Base-by-base conservation (phyloP, 2,329 filamentous ascomycete genomes). In the Tolypocladium inflatum region DNA sequence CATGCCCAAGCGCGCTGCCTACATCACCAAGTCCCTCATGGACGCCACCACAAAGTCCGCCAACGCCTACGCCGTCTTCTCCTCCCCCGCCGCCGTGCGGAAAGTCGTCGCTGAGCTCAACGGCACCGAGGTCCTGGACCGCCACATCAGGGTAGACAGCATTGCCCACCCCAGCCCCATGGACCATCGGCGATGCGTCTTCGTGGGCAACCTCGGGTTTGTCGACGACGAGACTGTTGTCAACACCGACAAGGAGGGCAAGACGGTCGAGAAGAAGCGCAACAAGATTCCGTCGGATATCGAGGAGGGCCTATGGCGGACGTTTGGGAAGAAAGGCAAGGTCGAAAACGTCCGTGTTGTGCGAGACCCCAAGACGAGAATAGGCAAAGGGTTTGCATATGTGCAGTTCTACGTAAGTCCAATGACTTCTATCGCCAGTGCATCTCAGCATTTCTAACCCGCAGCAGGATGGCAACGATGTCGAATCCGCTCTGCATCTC, bases 331-430 rank as follows among this genome's bases (percentile, higher is more conserved):
- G 70, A 72, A 80, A 56, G 92, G 93, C 63, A 89, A 83, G 63
- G 89, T 99, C 15, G 93, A 99, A 74, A 96, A 87, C 68, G 95
- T 99, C 41, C 89, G 94, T 39, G 91, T 99, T 23, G 84, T 97
- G 55, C 86, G 94, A 57, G 94, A 99, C 68, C 80, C 89, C 62
- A 88, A 89, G 64, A 99, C 95, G 9, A 85, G 95, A 55, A 90
- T 99, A 37, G 91, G 94, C 67, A 99, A 99, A 71, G 94, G 94
- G 5, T 91, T 99, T 69, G 95, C 95, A 61, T 99, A 99, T 68
- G 93, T 99, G 19, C 94, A 99, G 70, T 99, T 99, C 74, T 84
- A 87, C 68, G 84, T 86, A 66, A 76, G 77, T 21, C 53, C 21
- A 9, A 6, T 50, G 30, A 5, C 15, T 45, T 13, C 5, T n/a